Conservation (phyloP, 345 rosid genomes). For the Fremontodendron californicum region DNA sequence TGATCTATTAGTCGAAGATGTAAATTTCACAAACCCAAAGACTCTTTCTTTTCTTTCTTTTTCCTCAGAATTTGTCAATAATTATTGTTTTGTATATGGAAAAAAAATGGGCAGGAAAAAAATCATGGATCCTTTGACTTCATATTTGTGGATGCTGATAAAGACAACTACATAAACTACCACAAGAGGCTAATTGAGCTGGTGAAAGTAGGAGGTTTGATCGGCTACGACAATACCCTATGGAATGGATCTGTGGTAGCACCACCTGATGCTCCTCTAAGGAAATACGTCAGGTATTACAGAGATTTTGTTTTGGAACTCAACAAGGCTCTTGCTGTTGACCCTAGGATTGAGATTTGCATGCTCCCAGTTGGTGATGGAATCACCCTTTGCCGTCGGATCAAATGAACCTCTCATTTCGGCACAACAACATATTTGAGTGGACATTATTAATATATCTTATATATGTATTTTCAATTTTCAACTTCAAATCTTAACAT, state of each 20-base stretch:
- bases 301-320: slow-evolving; percentile 90
- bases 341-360: slow-evolving; percentile 94
- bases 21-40: slow-evolving; percentile 34
- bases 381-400: slow-evolving; percentile 91
- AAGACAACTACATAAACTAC: slow-evolving; percentile 91
- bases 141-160: slow-evolving; percentile 96
- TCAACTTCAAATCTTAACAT: neutral
- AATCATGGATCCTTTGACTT: slow-evolving; percentile 76
- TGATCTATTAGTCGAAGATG: slow-evolving; percentile 75
- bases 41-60: neutral
- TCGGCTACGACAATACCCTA: slow-evolving; percentile 96
- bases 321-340: slow-evolving; percentile 92
- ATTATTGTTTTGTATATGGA: neutral
- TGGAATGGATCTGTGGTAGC: slow-evolving; percentile 96
- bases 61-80: neutral
- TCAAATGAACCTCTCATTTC: slow-evolving; percentile 49
- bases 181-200: slow-evolving; percentile 79
- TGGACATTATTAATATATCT: too few relatives aligned
- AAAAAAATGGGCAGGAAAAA: slow-evolving; percentile 45
- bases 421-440: too few relatives aligned
- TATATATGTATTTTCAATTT: neutral
- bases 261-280: slow-evolving; percentile 73
- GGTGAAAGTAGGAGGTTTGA: slow-evolving; percentile 83
- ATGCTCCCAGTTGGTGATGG: slow-evolving; percentile 98
- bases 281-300: slow-evolving; percentile 82